Percentiles rank a stretch among this genome's conserved stretches.
These are phyloP conservation scores for Graphiopsis chlorocephala DNA, from an alignment of 2,329 filamentous ascomycete genomes.

Conservation along the genomic window DNA sequence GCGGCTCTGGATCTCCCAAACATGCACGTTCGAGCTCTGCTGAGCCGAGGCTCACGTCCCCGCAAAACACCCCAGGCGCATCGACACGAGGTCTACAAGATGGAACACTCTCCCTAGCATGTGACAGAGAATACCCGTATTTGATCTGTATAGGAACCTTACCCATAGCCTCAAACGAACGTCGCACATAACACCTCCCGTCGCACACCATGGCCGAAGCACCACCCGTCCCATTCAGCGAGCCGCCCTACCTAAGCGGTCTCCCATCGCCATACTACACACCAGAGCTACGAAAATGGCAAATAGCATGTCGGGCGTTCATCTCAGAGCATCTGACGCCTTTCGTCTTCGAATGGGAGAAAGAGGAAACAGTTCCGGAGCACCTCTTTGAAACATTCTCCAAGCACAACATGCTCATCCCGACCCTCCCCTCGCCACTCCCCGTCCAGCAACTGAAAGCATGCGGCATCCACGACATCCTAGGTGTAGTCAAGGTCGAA, in stretches of 20 bases:
- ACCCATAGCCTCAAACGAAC: neutral
- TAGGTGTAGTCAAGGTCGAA: slow-evolving; percentile 65
- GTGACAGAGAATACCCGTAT: neutral
- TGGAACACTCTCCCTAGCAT: neutral
- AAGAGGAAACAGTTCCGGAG: slow-evolving; percentile 59
- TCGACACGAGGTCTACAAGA: neutral
- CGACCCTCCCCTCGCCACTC: slow-evolving; percentile 65
- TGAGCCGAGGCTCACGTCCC: neutral
- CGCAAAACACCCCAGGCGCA: neutral
- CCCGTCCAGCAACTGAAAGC: slow-evolving; percentile 66
- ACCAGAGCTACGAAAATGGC: slow-evolving; percentile 62
- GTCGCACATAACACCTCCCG: neutral
- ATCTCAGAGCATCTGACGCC: slow-evolving; percentile 61
- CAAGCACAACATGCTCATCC: slow-evolving; percentile 66
- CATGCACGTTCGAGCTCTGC: neutral
- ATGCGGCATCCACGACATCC: slow-evolving; percentile 63
- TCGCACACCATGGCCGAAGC: slow-evolving; percentile 1
- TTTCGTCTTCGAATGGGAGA: slow-evolving; percentile 69
- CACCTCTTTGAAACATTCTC: slow-evolving; percentile 65
- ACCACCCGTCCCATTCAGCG: slow-evolving; percentile 62
- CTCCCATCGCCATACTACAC: slow-evolving; percentile 71
- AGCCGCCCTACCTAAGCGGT: slow-evolving; percentile 68
- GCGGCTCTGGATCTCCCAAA: neutral
- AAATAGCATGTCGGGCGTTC: slow-evolving; percentile 66
- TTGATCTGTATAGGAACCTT: neutral